Percentiles rank a stretch among this genome's conserved stretches.
Evolutionary conservation across 306 rosid genomes (phyloP).

Genomic region (Canavalia gladiata): DNA sequence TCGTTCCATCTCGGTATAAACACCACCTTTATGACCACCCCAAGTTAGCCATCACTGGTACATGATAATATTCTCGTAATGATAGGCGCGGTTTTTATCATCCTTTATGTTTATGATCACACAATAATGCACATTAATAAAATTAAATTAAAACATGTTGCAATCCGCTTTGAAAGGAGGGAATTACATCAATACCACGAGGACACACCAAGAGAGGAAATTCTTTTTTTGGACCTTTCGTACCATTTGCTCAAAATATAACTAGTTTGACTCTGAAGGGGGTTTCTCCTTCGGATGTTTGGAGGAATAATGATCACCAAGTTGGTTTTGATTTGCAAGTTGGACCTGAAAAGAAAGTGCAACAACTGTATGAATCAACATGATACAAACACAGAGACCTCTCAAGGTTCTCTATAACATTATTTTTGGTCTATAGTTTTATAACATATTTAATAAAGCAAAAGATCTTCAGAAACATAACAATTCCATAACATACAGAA

Average conservation of each 20-base stretch:
- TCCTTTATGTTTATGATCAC: constrained; percentile 45
- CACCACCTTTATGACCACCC: not conserved
- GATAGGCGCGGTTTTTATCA: constrained; percentile 37
- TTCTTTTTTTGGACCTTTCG: constrained; percentile 27
- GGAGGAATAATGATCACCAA: constrained; percentile 81
- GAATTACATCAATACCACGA: constrained; percentile 44
- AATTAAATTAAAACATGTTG: constrained; percentile 33
- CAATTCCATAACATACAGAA: constrained; percentile 20
- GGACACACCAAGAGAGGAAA: constrained; percentile 41
- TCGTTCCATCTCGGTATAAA: not conserved
- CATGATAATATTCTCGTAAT: constrained; percentile 40
- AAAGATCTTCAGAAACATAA: constrained; percentile 21
- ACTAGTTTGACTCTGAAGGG: constrained; percentile 72
- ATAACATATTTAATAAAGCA: constrained; percentile 6
- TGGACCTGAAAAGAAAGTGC: constrained; percentile 67
- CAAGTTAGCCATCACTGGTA: constrained; percentile 18
- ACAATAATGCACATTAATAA: constrained; percentile 44
- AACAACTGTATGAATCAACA: constrained; percentile 31
- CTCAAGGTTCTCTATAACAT: not conserved
- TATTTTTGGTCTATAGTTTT: too few species aligned
- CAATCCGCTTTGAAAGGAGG: constrained; percentile 41
- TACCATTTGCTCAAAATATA: constrained; percentile 35
- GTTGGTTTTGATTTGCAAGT: constrained; percentile 89
- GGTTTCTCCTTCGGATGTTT: constrained; percentile 98
- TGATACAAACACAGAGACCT: constrained; percentile 12